phyloP scores from a whole-genome alignment of 2,329 filamentous ascomycete genomes.

The Rhytidhysteron rufulum region DNA sequence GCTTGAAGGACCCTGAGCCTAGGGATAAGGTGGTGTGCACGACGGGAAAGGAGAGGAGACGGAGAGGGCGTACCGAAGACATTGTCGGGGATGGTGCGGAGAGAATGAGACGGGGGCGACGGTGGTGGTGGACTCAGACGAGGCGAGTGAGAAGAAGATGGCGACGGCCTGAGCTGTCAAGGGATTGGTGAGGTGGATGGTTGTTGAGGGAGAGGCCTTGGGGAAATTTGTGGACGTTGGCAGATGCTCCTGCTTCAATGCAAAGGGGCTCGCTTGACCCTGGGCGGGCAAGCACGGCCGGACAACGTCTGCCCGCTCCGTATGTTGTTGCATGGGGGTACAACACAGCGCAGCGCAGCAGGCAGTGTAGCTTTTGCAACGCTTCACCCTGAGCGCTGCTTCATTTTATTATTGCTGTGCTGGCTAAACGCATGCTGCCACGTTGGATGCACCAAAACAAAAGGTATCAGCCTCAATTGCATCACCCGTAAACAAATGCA shows the following conservation, averaged over 20 bases:
- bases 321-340: too few species aligned
- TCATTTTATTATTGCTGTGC: too few species aligned
- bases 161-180: slow-evolving; percentile 10
- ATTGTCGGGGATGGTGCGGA: slow-evolving; percentile 23
- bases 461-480: too few species aligned
- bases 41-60: slow-evolving; percentile 18
- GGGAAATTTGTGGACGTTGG: slow-evolving; percentile 39
- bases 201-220: slow-evolving; percentile 25
- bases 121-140: slow-evolving; percentile 5
- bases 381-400: too few species aligned
- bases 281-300: slow-evolving; percentile 7
- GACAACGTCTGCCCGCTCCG: not conserved
- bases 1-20: too few species aligned
- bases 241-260: slow-evolving; percentile 34
- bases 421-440: too few species aligned
- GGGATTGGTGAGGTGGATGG: slow-evolving; percentile 15
- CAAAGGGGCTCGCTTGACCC: slow-evolving; percentile 39
- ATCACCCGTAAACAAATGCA: too few species aligned
- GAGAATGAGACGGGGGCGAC: slow-evolving; percentile 17
- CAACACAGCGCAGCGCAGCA: too few species aligned
- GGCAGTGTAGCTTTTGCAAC: too few species aligned
- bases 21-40: slow-evolving; percentile 13
- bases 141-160: slow-evolving; percentile 6
- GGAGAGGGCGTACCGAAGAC: slow-evolving; percentile 34
- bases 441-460: too few species aligned